Percentiles rank a stretch among this genome's conserved stretches.
phyloP scores from a whole-genome alignment of 192 early-diverging fungal species.

The Rhizoclosmatium globosum region DNA sequence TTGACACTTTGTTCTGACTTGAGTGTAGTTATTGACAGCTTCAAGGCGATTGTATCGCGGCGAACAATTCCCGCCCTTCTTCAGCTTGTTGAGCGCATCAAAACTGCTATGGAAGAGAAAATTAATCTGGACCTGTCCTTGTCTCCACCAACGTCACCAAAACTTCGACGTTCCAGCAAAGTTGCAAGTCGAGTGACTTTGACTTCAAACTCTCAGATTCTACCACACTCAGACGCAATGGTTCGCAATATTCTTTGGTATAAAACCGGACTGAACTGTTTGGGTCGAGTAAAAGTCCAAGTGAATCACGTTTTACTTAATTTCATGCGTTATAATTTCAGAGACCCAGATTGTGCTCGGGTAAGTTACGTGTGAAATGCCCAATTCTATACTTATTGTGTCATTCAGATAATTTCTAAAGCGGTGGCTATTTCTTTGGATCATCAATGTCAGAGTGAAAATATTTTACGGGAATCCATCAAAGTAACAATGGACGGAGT shows the following conservation, averaged over 20 bases:
- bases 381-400: conserved; percentile 7
- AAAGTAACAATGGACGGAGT: conserved; percentile 39
- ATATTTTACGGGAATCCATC: conserved; percentile 19
- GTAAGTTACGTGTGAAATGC: conserved; percentile 6
- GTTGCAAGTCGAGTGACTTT: neutral
- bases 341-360: conserved; percentile 57
- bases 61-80: conserved; percentile 69
- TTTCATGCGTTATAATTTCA: conserved; percentile 55
- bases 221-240: neutral
- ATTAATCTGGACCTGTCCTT: conserved; percentile 32
- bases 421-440: conserved; percentile 30
- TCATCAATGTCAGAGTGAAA: conserved; percentile 2
- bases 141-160: conserved; percentile 19
- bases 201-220: conserved; percentile 11
- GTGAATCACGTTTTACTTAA: conserved; percentile 6
- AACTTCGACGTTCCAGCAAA: neutral
- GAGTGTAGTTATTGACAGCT: conserved; percentile 41
- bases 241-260: conserved; percentile 7
- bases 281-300: neutral
- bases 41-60: conserved; percentile 56
- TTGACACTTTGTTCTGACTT: conserved; percentile 41
- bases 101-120: conserved; percentile 66
- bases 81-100: conserved; percentile 55
- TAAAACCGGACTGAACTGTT: neutral
- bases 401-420: conserved; percentile 39